A percentile compares a stretch with the other conserved stretches of the same genome.
phyloP scores from a whole-genome alignment of 345 rosid species.

The Mercurialis annua region DNA sequence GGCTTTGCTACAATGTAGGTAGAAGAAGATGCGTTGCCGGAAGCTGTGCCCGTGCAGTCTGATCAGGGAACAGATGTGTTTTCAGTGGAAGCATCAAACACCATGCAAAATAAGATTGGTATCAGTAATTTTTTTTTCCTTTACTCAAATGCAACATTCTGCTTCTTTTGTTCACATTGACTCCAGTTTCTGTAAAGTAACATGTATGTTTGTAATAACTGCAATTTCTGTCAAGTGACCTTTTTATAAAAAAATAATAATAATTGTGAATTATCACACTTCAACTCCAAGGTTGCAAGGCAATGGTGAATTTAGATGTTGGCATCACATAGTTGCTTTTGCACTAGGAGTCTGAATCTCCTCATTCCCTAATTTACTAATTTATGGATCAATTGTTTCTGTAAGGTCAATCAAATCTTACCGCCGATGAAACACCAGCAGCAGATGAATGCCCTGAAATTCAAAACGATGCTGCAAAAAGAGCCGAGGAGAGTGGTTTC shows the following conservation, averaged over 20 bases:
- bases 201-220: no score
- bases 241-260: neutral
- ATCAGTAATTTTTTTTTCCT: slow-evolving; percentile 21
- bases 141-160: slow-evolving; percentile 8
- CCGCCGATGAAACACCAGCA: neutral
- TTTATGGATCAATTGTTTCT: neutral
- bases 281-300: neutral
- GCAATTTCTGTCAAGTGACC: neutral
- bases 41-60: slow-evolving; percentile 28
- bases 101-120: slow-evolving; percentile 41
- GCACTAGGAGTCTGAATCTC: neutral
- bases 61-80: slow-evolving; percentile 23
- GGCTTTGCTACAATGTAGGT: slow-evolving; percentile 26
- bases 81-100: slow-evolving; percentile 19
- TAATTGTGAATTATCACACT: neutral
- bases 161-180: neutral
- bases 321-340: neutral
- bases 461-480: neutral
- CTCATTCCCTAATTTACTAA: neutral
- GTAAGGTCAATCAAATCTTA: slow-evolving; percentile 2
- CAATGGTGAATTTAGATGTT: slow-evolving; percentile 8
- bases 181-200: neutral
- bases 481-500: neutral
- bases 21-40: slow-evolving; percentile 33
- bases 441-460: slow-evolving; percentile 3